Percentiles rank a stretch among this genome's conserved stretches.
Conservation (phyloP, 1,284 basidiomycete genomes). For the Sanghuangporus baumii region DNA sequence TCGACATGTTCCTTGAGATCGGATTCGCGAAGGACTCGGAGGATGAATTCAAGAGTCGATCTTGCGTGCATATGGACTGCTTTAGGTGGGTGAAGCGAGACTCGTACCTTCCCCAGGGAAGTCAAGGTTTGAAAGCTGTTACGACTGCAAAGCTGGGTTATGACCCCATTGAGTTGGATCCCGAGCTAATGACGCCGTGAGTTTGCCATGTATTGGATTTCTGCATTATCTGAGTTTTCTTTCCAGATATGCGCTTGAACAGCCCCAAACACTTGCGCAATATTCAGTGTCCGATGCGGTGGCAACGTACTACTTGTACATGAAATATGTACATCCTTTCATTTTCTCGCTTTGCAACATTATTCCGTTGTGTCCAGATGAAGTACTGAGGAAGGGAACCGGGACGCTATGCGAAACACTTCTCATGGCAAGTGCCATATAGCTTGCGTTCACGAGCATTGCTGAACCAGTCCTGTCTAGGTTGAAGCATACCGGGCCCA, state of each 20-base stretch:
- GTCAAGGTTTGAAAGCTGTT: constrained; percentile 97
- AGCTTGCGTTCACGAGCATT: neutral
- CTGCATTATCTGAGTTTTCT: neutral
- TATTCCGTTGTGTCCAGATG: constrained; percentile 95
- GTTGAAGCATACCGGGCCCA: constrained; percentile 90
- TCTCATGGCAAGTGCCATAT: constrained; percentile 73
- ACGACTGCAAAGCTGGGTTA: constrained; percentile 97
- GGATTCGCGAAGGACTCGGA: constrained; percentile 91
- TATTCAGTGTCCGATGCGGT: constrained; percentile 99
- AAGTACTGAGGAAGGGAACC: constrained; percentile 93
- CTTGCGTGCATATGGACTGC: constrained; percentile 98
- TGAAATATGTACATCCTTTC: constrained; percentile 99
- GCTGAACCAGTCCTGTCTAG: constrained; percentile 35
- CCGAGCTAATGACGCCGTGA: constrained; percentile 98
- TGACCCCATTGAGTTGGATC: constrained; percentile 96
- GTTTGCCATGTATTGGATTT: constrained; percentile 27
- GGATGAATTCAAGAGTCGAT: constrained; percentile 92
- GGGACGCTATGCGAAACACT: constrained; percentile 97
- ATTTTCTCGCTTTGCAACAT: constrained; percentile 99
- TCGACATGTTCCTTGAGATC: constrained; percentile 95
- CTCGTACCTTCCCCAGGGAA: constrained; percentile 98
- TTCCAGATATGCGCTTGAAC: constrained; percentile 88
- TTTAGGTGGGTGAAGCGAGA: constrained; percentile 99
- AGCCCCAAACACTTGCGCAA: constrained; percentile 91
- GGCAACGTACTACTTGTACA: constrained; percentile 98